Conservation (phyloP, 1,139 yeast genomes). For the Fermentozyma sake region DNA sequence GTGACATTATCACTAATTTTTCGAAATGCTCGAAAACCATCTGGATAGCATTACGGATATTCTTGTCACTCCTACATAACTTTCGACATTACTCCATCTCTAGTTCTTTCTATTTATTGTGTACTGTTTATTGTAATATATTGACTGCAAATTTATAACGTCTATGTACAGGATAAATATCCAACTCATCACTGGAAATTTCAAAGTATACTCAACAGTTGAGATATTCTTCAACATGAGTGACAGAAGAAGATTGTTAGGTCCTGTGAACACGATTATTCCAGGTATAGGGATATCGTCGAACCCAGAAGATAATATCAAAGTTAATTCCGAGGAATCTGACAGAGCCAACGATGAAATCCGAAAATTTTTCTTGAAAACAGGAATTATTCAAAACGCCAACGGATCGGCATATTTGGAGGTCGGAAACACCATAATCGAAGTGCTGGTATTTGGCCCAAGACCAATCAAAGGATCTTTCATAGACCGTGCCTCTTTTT, state of each 20-base stretch:
- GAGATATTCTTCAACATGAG: no score
- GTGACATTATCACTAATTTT: no score
- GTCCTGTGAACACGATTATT: conserved; percentile 57
- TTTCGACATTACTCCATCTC: no score
- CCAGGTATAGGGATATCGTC: conserved; percentile 26
- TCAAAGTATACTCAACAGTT: no score
- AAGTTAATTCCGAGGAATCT: conserved; percentile 1
- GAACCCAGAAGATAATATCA: conserved; percentile 1
- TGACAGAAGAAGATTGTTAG: conserved; percentile 71
- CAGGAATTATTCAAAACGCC: conserved; percentile 64
- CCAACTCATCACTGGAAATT: no score
- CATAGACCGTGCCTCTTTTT: conserved; percentile 60
- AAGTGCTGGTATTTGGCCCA: conserved; percentile 83
- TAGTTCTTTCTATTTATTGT: no score
- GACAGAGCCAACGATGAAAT: conserved; percentile 16
- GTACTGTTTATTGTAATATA: no score
- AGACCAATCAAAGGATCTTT: conserved; percentile 80
- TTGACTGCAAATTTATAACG: no score
- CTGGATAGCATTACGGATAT: no score
- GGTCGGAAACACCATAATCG: conserved; percentile 55
- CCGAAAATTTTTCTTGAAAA: conserved; percentile 46
- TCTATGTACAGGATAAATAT: no score
- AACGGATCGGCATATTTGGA: conserved; percentile 85
- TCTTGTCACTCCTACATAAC: no score
- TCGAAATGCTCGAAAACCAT: no score